A percentile compares a stretch with the other conserved stretches of the same genome.
phyloP scores from a whole-genome alignment of 345 rosid genomes.

The Aquilaria malaccensis region DNA sequence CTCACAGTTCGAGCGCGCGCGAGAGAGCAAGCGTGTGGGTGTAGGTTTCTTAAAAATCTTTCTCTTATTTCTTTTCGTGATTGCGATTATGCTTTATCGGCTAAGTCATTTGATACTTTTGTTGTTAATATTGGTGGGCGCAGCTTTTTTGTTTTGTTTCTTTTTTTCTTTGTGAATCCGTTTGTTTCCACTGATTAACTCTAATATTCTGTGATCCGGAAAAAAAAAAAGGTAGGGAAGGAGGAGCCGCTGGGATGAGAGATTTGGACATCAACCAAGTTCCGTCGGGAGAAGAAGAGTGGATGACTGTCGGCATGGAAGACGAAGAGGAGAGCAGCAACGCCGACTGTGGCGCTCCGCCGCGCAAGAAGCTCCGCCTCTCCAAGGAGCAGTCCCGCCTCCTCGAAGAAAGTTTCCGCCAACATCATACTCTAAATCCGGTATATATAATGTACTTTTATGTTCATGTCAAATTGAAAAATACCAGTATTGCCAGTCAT shows the following conservation, averaged over 20 bases:
- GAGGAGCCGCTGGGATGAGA: conserved; percentile 27
- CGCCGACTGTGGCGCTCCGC: conserved; percentile 44
- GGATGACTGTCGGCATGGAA: conserved; percentile 43
- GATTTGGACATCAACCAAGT: conserved; percentile 67
- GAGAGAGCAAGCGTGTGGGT: too few relatives aligned
- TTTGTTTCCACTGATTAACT: not conserved
- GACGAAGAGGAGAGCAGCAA: conserved; percentile 51
- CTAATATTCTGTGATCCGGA: too few relatives aligned
- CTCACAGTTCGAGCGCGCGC: too few relatives aligned
- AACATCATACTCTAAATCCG: conserved; percentile 78
- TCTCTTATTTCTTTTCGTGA: not conserved
- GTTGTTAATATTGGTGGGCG: not conserved
- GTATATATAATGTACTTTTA: conserved; percentile 20
- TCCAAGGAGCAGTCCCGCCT: conserved; percentile 91
- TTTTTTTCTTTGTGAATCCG: not conserved
- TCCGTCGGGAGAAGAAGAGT: conserved; percentile 41
- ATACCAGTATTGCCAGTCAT: not conserved
- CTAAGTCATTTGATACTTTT: not conserved
- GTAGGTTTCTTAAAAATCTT: too few relatives aligned
- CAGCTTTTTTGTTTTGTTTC: too few relatives aligned
- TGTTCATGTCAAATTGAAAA: not conserved
- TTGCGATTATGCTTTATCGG: not conserved
- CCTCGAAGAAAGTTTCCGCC: conserved; percentile 94
- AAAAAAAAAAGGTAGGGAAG: conserved; percentile 4
- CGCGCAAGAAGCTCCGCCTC: conserved; percentile 87